Base-by-base conservation (phyloP, 176 grass and related monocot species). In the Triticum monococcum region DNA sequence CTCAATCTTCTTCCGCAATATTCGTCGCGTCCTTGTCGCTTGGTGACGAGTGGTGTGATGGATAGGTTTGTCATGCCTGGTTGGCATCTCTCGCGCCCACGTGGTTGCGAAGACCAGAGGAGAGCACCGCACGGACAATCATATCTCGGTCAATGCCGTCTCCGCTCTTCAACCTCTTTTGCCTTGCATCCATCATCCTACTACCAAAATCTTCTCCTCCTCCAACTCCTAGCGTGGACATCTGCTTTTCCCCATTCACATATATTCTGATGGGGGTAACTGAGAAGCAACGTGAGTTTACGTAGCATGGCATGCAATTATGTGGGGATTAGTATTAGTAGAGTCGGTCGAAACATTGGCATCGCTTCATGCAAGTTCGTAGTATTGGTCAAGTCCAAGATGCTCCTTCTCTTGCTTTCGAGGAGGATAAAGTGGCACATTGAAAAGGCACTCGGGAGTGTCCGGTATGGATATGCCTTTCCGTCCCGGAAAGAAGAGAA, bases 141-240 rank as follows among this genome's bases (percentile, higher is more conserved):
- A 13, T 46, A 71, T 88, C 81, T 2, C 50, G 25, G 87, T 89
- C 87, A 83, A 73, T 64, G 81, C 75, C 81, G 73, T 79, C 81
- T 52, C 75, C 66, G 25, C 40, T 72, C 75, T 84, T 35, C 75
- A 41, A 11, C 75, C 64, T 28, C 46, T 50, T 64, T 22, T 72
- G 18, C 68, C 41, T 40, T 24, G 0, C 56, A 22, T 54, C 32
- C 24, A 5, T 61, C 41, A 7, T 33, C 57, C 38, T 20, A 38
- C 36, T 37, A 32, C 72, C 14, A 62, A 79, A 79, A 86, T 66
- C 72, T 77, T 79, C 75, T 61, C 60, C 75, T 46, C 12, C 30
- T 66, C 50, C 50, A 54, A 54, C 16, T 54, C 11, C 75, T 17
- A 41, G 59, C 2, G 36, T 48, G 48, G 63, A 43, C 33, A 18